Evolutionary conservation across 345 rosid species (phyloP).

Genomic region (Eucalyptus pauciflora): DNA sequence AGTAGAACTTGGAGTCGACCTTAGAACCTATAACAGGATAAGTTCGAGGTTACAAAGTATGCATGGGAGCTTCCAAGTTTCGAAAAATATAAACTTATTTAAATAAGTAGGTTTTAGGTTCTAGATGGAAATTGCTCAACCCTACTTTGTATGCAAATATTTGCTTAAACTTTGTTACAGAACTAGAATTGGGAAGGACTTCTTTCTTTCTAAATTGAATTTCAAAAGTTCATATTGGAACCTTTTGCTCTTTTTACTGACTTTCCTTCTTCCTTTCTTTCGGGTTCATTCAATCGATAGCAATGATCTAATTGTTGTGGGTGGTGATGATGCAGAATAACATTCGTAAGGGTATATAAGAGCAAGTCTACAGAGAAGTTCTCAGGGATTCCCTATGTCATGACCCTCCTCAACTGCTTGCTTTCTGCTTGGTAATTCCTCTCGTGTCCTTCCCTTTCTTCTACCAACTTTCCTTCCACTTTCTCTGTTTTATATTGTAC

Average conservation of each 20-base stretch:
- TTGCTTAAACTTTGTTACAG: no score
- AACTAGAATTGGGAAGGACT: neutral
- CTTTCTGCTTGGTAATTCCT: constrained; percentile 81
- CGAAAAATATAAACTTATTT: no score
- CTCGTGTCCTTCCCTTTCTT: neutral
- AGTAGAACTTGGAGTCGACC: no score
- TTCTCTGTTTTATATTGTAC: neutral
- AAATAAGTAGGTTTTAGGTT: no score
- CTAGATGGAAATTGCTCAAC: rapidly evolving
- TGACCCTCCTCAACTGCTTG: constrained; percentile 93
- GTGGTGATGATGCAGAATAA: constrained; percentile 38
- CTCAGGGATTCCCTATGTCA: constrained; percentile 89
- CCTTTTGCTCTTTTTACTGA: neutral
- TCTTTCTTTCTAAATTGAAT: neutral
- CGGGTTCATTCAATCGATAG: neutral
- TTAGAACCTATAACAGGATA: no score
- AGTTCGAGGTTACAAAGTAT: no score
- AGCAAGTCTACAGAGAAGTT: constrained; percentile 72
- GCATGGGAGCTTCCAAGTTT: rapidly evolving
- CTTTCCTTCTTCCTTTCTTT: neutral
- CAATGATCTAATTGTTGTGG: neutral
- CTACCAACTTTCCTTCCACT: neutral
- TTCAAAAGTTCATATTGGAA: neutral
- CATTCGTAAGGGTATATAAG: constrained; percentile 65
- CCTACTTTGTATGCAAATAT: neutral